A percentile compares a stretch with the other conserved stretches of the same genome.
Conservation (phyloP, 2,329 filamentous ascomycete genomes). For the Hypoxylon sp. region DNA sequence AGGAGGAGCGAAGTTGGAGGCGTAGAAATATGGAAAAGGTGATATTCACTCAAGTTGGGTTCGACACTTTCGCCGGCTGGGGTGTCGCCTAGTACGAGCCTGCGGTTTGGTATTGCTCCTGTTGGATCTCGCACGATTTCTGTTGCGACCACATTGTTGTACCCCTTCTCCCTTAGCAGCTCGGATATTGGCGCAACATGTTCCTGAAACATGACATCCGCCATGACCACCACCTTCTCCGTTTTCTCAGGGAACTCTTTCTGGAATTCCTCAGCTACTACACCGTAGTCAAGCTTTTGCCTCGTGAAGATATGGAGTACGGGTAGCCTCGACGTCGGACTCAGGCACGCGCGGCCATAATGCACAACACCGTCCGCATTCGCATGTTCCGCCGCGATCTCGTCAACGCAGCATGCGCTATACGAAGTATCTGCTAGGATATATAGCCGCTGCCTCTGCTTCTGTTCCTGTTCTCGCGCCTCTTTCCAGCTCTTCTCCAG, state of each 20-base stretch:
- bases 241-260: constrained; percentile 74
- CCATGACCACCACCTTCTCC: constrained; percentile 81
- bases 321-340: constrained; percentile 86
- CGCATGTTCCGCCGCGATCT: constrained; percentile 94
- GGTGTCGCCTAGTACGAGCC: constrained; percentile 57
- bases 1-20: constrained; percentile 86
- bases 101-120: constrained; percentile 86
- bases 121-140: constrained; percentile 81
- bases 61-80: constrained; percentile 53
- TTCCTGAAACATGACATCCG: constrained; percentile 87
- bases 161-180: constrained; percentile 72
- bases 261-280: constrained; percentile 72
- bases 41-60: constrained; percentile 71
- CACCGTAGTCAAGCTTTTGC: constrained; percentile 73
- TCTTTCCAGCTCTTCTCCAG: constrained; percentile 44
- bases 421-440: constrained; percentile 97
- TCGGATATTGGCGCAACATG: constrained; percentile 73
- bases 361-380: constrained; percentile 92
- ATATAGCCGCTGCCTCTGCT: constrained; percentile 66
- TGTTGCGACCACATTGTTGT: constrained; percentile 76
- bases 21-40: constrained; percentile 86
- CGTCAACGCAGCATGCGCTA: constrained; percentile 96
- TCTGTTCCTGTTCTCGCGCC: constrained; percentile 24
- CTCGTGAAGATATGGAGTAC: constrained; percentile 92
- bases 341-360: constrained; percentile 92